Evolutionary conservation across 257 asterid species (phyloP).

Genomic region (Verbena officinalis): DNA sequence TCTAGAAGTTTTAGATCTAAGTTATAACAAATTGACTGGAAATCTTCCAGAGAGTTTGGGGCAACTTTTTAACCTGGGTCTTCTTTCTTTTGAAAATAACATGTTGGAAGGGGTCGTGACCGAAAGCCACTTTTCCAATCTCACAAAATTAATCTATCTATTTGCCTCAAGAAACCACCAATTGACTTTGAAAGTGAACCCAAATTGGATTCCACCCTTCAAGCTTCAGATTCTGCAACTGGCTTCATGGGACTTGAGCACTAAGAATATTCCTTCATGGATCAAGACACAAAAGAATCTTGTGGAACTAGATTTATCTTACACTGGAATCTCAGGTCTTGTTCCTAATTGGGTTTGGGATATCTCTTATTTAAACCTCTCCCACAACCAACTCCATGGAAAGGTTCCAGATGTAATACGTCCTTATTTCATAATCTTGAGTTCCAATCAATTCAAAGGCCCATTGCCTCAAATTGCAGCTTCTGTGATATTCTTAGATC

Average conservation of each 20-base stretch:
- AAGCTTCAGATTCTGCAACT: background rate
- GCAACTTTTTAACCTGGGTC: constrained; percentile 3
- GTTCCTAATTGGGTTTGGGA: constrained; percentile 36
- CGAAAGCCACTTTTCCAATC: constrained; percentile 29
- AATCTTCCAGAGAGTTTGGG: constrained; percentile 37
- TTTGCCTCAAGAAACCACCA: constrained; percentile 9
- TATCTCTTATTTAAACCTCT: background rate
- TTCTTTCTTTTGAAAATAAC: background rate
- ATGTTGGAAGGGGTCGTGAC: constrained; percentile 32
- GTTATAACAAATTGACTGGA: constrained; percentile 32
- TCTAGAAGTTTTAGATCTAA: background rate
- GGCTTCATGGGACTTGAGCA: background rate
- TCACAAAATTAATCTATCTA: constrained; percentile 12
- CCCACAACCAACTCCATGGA: constrained; percentile 25
- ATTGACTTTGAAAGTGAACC: constrained; percentile 15
- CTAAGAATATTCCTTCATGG: background rate
- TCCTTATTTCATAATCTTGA: background rate
- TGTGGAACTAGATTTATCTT: constrained; percentile 21
- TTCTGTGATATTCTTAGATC: constrained; percentile 19
- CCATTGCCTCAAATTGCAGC: constrained; percentile 29
- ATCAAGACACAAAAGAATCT: background rate
- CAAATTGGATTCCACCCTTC: constrained; percentile 8
- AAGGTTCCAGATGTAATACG: background rate
- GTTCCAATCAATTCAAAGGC: constrained; percentile 40
- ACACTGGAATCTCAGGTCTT: constrained; percentile 19